A percentile compares a stretch with the other conserved stretches of the same genome.
These are phyloP conservation scores for Hirsutella minnesotensis DNA, from an alignment of 2,329 filamentous ascomycete species.

Conservation along the genomic window DNA sequence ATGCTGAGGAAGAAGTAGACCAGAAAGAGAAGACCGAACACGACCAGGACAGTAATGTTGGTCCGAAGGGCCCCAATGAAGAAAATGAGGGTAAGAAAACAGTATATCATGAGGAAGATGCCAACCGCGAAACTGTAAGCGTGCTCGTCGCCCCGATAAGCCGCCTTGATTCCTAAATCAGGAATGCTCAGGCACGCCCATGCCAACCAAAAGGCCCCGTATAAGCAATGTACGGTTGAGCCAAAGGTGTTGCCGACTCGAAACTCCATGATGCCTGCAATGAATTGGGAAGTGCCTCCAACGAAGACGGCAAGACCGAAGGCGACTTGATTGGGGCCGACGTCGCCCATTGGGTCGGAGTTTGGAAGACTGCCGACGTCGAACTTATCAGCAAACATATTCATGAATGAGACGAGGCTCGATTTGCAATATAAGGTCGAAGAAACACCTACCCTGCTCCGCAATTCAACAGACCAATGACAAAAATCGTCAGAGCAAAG, in stretches of 20 bases:
- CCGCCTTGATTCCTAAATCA: constrained; percentile 35
- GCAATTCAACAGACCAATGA: constrained; percentile 36
- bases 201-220: constrained; percentile 50
- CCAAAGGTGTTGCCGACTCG: constrained; percentile 50
- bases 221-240: constrained; percentile 48
- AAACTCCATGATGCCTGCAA: constrained; percentile 49
- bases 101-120: constrained; percentile 48
- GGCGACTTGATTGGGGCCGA: constrained; percentile 23
- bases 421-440: no score
- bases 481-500: constrained; percentile 55
- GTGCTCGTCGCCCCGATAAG: constrained; percentile 25
- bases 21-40: constrained; percentile 46
- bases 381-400: neutral
- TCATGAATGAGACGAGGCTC: no score
- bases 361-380: constrained; percentile 15
- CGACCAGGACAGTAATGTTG: constrained; percentile 43
- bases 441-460: constrained; percentile 32
- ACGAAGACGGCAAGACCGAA: constrained; percentile 32
- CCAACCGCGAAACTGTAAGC: constrained; percentile 39
- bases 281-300: constrained; percentile 55
- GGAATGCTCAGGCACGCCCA: constrained; percentile 44
- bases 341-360: constrained; percentile 18
- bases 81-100: constrained; percentile 45
- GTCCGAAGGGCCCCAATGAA: constrained; percentile 44
- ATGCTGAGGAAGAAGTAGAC: constrained; percentile 48